Percentiles rank a stretch among this genome's conserved stretches.
Conservation (phyloP, 2,329 filamentous ascomycete genomes). For the Phialemonium atrogriseum region DNA sequence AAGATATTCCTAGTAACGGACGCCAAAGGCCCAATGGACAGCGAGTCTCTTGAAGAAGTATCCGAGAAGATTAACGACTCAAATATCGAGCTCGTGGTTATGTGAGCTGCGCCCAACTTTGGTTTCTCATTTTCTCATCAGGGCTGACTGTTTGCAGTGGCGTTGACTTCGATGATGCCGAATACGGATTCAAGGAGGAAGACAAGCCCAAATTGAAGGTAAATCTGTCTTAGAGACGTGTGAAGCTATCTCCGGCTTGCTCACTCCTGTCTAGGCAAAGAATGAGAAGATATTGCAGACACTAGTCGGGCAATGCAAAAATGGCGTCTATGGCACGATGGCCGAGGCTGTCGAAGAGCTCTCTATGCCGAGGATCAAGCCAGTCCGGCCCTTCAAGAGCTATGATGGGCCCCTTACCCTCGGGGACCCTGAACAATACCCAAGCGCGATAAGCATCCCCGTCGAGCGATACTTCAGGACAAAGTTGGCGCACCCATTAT, state of each 20-base stretch:
- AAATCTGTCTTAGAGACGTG: conserved; percentile 1
- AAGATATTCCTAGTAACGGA: conserved; percentile 83
- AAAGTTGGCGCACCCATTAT: conserved; percentile 63
- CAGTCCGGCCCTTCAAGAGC: conserved; percentile 63
- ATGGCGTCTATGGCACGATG: conserved; percentile 73
- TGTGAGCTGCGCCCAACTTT: conserved; percentile 46
- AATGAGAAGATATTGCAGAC: conserved; percentile 64
- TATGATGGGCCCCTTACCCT: conserved; percentile 76
- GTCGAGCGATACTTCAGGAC: conserved; percentile 89
- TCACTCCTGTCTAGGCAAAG: conserved; percentile 34
- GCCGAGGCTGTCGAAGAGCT: conserved; percentile 78
- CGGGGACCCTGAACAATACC: conserved; percentile 66
- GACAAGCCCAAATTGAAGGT: conserved; percentile 68
- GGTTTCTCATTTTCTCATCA: neutral
- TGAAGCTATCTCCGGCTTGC: conserved; percentile 3
- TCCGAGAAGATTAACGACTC: conserved; percentile 64
- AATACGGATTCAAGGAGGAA: conserved; percentile 89
- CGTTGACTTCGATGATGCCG: conserved; percentile 85
- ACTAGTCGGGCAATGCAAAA: conserved; percentile 57
- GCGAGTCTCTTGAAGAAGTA: conserved; percentile 63
- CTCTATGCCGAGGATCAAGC: conserved; percentile 67
- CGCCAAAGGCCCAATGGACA: conserved; percentile 64
- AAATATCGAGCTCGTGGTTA: conserved; percentile 67
- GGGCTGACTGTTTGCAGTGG: conserved; percentile 43
- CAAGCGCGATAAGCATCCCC: conserved; percentile 70